phyloP scores from a whole-genome alignment of 805 yeast genomes.

The Zygotorulaspora florentina region DNA sequence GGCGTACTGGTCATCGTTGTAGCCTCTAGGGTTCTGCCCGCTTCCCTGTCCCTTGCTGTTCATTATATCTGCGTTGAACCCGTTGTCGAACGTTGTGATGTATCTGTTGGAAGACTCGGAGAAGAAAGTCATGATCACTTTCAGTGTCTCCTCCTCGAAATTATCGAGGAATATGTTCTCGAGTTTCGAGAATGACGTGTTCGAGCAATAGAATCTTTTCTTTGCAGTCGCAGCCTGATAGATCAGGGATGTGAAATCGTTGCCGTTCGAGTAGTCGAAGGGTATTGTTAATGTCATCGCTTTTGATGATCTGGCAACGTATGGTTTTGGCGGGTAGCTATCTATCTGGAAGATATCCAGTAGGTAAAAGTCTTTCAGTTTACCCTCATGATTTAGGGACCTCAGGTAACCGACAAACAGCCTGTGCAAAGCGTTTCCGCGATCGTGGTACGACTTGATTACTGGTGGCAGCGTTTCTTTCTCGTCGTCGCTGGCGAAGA shows the following conservation, averaged over 20 bases:
- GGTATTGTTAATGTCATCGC: constrained; percentile 38
- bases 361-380: constrained; percentile 30
- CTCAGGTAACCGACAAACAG: constrained; percentile 36
- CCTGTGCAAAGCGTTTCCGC: constrained; percentile 36
- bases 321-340: constrained; percentile 35
- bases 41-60: constrained; percentile 22
- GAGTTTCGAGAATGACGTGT: constrained; percentile 37
- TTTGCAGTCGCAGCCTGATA: constrained; percentile 37
- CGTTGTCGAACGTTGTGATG: constrained; percentile 32
- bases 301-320: constrained; percentile 34
- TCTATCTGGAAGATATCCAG: constrained; percentile 34
- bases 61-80: constrained; percentile 29
- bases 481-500: neutral
- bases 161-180: constrained; percentile 40
- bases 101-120: constrained; percentile 37
- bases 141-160: constrained; percentile 39
- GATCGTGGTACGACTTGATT: constrained; percentile 32
- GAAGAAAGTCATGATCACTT: constrained; percentile 34
- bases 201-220: constrained; percentile 32
- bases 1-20: constrained; percentile 20
- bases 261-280: constrained; percentile 9
- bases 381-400: constrained; percentile 32
- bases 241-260: constrained; percentile 34
- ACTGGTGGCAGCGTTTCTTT: constrained; percentile 33
- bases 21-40: constrained; percentile 19